Conservation (phyloP, 345 rosid species). For the Bretschneidera sinensis region DNA sequence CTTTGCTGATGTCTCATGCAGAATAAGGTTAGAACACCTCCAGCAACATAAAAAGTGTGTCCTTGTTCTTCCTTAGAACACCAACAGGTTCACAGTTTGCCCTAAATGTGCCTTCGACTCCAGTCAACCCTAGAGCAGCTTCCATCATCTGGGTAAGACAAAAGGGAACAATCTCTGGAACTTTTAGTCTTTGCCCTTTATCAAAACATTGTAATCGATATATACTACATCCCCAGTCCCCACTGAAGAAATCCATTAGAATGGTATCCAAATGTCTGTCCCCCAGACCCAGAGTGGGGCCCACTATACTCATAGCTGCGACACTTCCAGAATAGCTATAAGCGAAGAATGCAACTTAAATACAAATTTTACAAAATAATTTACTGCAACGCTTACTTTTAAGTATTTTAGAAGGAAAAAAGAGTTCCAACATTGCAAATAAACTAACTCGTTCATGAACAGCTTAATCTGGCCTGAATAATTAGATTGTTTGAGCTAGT, state of each 20-base stretch:
- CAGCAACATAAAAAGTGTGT: conserved; percentile 70
- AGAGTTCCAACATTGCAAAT: not conserved
- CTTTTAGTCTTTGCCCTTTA: conserved; percentile 82
- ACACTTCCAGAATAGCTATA: conserved; percentile 85
- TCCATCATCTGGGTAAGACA: conserved; percentile 89
- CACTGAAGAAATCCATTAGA: conserved; percentile 82
- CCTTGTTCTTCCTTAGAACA: conserved; percentile 79
- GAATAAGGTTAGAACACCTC: conserved; percentile 75
- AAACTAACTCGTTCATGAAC: not conserved
- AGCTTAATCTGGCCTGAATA: not conserved
- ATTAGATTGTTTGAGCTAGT: not conserved
- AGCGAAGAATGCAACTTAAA: conserved; percentile 13
- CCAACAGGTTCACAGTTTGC: conserved; percentile 83
- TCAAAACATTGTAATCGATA: conserved; percentile 94
- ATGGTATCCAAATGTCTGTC: conserved; percentile 95
- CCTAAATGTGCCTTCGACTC: conserved; percentile 77
- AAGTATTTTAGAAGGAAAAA: not conserved
- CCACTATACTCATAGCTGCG: conserved; percentile 97
- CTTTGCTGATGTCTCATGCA: conserved; percentile 79
- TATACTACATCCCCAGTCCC: conserved; percentile 93
- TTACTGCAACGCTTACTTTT: not conserved
- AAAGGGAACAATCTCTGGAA: conserved; percentile 93
- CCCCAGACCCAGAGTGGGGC: conserved; percentile 86
- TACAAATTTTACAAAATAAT: conserved; percentile 1
- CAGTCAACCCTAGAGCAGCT: conserved; percentile 82